Percentiles rank a stretch among this genome's conserved stretches.
Evolutionary conservation across 1,139 yeast species (phyloP).

Genomic region (Komagataea norvegica): DNA sequence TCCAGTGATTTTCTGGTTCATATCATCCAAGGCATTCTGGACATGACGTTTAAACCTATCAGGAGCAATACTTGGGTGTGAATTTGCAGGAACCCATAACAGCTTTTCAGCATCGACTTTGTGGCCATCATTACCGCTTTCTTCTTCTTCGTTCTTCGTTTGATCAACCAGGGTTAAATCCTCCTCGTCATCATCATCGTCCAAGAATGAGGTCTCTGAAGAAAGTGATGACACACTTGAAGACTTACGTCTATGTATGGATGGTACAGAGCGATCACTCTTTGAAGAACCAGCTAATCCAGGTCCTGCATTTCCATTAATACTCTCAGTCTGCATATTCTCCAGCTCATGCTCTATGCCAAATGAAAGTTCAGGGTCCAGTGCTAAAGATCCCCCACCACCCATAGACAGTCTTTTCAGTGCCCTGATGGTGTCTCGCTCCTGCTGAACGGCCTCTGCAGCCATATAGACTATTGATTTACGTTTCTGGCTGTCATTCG

Average conservation of each 20-base stretch:
- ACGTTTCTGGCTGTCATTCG: constrained; percentile 15
- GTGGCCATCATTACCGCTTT: constrained; percentile 7
- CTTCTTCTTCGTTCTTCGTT: background rate
- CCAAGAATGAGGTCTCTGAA: constrained; percentile 9
- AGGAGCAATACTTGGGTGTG: constrained; percentile 92
- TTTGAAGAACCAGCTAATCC: background rate
- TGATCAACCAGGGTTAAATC: constrained; percentile 20
- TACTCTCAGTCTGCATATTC: constrained; percentile 2
- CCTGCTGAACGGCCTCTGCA: constrained; percentile 44
- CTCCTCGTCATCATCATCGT: constrained; percentile 14
- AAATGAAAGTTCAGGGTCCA: constrained; percentile 43
- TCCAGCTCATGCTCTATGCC: constrained; percentile 25
- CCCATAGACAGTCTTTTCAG: constrained; percentile 45
- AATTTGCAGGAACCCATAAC: constrained; percentile 92
- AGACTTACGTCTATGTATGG: constrained; percentile 9
- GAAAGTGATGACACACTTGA: constrained; percentile 12
- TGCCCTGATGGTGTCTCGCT: constrained; percentile 42
- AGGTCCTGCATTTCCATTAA: constrained; percentile 5
- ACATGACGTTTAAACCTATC: constrained; percentile 84
- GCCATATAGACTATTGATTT: constrained; percentile 29
- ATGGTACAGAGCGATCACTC: too few species aligned
- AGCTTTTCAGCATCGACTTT: constrained; percentile 36
- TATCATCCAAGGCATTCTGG: constrained; percentile 71
- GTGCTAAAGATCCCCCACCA: constrained; percentile 33
- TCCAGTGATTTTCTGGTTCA: constrained; percentile 41